phyloP scores from a whole-genome alignment of 352 stramenopile genomes.

The Phytophthora crassamura region DNA sequence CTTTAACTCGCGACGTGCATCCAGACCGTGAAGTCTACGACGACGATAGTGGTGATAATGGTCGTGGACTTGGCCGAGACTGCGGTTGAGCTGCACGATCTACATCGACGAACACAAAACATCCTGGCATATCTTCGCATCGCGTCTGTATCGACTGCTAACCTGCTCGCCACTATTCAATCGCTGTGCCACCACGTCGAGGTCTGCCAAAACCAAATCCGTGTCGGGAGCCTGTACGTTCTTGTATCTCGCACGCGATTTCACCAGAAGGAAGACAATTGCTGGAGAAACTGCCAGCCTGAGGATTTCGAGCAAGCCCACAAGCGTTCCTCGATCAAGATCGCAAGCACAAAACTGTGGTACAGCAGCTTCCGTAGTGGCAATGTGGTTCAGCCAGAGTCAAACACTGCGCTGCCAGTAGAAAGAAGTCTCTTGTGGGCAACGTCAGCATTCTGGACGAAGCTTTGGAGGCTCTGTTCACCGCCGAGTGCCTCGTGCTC shows the following conservation, averaged over 20 bases:
- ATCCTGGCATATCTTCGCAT: not conserved
- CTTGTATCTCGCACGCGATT: not conserved
- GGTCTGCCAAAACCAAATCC: not conserved
- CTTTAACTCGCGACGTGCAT: slow-evolving; percentile 7
- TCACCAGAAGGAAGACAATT: not conserved
- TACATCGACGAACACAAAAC: not conserved
- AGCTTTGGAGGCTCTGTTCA: too few relatives aligned
- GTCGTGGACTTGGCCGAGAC: not conserved
- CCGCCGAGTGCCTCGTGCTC: too few relatives aligned
- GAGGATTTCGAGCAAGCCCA: too few relatives aligned
- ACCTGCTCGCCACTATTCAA: not conserved
- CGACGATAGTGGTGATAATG: not conserved
- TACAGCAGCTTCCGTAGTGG: too few relatives aligned
- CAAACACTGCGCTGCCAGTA: too few relatives aligned
- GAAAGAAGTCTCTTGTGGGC: too few relatives aligned
- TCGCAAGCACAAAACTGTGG: too few relatives aligned
- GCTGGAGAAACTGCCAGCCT: not conserved
- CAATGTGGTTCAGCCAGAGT: too few relatives aligned
- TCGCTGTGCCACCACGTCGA: not conserved
- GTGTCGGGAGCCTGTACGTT: not conserved
- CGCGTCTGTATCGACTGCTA: not conserved
- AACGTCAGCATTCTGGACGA: too few relatives aligned
- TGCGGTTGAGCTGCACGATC: not conserved
- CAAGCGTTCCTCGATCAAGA: too few relatives aligned
- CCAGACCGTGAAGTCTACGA: slow-evolving; percentile 1